Evolutionary conservation across 2,329 filamentous ascomycete genomes (phyloP), one percentile per base, ranked within the genome.

Genomic region (Stachybotrys chlorohalonatus): DNA sequence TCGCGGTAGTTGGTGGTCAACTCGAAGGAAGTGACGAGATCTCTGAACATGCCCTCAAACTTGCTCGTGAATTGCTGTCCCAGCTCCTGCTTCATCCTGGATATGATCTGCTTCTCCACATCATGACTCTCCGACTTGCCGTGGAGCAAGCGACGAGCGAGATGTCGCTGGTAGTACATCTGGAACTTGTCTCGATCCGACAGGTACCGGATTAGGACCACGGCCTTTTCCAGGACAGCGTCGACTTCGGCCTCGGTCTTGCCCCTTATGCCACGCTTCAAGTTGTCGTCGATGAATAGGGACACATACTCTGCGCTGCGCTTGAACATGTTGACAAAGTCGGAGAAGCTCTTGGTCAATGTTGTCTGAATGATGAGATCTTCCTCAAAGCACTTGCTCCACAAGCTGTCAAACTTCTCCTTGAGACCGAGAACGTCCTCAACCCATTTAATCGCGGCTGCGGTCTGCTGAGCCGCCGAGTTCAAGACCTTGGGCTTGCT

Each of bases 11-110:
- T 84, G 11, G 83, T 73, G 0, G 89, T 90, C 31, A 96, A 79
- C 60, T 96, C 93, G 54, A 87, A 84, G 0, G 92, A 96, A 11
- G 92, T 84, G 15, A 86, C 84, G 82, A 97, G 92, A 65, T 99
- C 94, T 71, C 91, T 92, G 76, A 99, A 96, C 91, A 99, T 97
- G 60, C 91, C 89, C 67, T 99, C 94, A 49, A 99, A 83, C 68
- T 95, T 95, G 64, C 84, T 78, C 0, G 94, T 97, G 68, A 97
- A 97, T 61, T 91, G 86, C 68, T 95, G 95, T 46, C 94, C 94
- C 53, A 97, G 84, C 68, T 96, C 93, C 66, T 94, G 84, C 79
- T 96, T 97, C 91, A 99, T 96, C 59, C 93, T 89, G 0, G 86
- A 87, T 53, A 99, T 94, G 83, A 99, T 95, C 64, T 94, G 87